phyloP scores from a whole-genome alignment of 2,329 filamentous ascomycete genomes.

The Sordariomycetes sp. region DNA sequence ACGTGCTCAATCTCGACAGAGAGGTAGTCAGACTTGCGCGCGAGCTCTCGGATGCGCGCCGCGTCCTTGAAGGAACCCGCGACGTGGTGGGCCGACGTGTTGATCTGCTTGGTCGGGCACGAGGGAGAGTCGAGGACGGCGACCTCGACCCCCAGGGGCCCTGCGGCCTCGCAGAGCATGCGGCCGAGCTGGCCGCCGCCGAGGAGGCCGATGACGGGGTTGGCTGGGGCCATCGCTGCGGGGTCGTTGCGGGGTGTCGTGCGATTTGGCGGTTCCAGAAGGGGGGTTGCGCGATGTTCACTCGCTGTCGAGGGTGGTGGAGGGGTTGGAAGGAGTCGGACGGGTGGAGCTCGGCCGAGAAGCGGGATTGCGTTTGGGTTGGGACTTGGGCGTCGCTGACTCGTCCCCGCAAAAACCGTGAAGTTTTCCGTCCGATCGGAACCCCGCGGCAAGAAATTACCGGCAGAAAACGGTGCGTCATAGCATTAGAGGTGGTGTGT shows the following conservation, averaged over 20 bases:
- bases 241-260: background rate
- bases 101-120: constrained; percentile 77
- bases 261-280: background rate
- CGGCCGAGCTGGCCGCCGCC: constrained; percentile 69
- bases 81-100: constrained; percentile 60
- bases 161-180: constrained; percentile 85
- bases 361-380: background rate
- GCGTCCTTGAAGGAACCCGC: constrained; percentile 80
- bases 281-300: background rate
- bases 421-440: background rate
- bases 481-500: background rate
- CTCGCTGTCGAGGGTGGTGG: background rate
- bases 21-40: constrained; percentile 61
- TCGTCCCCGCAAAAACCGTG: background rate
- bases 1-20: constrained; percentile 96
- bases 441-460: background rate
- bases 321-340: background rate
- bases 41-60: constrained; percentile 67
- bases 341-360: background rate
- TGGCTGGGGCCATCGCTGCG: constrained; percentile 12
- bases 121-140: constrained; percentile 66
- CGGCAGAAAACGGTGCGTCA: background rate
- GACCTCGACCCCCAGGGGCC: constrained; percentile 59
- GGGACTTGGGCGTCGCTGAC: background rate
- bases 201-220: constrained; percentile 35